Conservation (phyloP, 2,329 filamentous ascomycete genomes). For the Dactylellina leptospora region DNA sequence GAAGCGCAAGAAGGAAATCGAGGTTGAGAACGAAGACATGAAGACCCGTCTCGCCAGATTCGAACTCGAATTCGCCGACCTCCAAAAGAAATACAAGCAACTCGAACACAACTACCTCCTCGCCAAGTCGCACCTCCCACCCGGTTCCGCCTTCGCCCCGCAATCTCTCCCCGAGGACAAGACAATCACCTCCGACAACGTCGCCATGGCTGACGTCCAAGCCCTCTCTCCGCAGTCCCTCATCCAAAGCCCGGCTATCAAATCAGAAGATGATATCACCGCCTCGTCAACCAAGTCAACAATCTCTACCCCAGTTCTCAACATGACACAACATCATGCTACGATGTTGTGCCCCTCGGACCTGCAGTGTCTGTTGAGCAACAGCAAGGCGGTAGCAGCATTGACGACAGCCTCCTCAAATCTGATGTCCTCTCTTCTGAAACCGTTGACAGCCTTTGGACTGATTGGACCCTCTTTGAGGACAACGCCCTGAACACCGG, state of each 20-base stretch:
- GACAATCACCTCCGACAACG: slow-evolving; percentile 37
- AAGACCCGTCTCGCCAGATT: slow-evolving; percentile 71
- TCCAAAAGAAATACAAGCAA: slow-evolving; percentile 65
- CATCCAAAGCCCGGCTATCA: slow-evolving; percentile 48
- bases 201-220: slow-evolving; percentile 55
- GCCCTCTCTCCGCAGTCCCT: slow-evolving; percentile 53
- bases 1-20: slow-evolving; percentile 70
- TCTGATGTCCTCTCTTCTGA: slow-evolving; percentile 51
- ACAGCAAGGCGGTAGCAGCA: slow-evolving; percentile 43
- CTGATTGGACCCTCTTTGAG: slow-evolving; percentile 52
- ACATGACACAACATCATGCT: slow-evolving; percentile 99
- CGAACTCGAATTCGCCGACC: slow-evolving; percentile 66
- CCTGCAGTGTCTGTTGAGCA: slow-evolving; percentile 86
- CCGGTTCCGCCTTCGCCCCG: slow-evolving; percentile 40
- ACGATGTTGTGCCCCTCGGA: slow-evolving; percentile 91
- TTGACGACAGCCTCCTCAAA: slow-evolving; percentile 34
- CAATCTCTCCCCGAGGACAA: slow-evolving; percentile 50
- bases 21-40: slow-evolving; percentile 76
- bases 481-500: slow-evolving; percentile 18
- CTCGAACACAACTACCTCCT: slow-evolving; percentile 58
- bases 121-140: slow-evolving; percentile 52
- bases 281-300: slow-evolving; percentile 4
- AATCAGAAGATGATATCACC: slow-evolving; percentile 44
- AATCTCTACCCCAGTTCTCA: slow-evolving; percentile 53
- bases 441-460: slow-evolving; percentile 44